These are phyloP conservation scores for Gastrolobium bilobum DNA, from an alignment of 306 rosid genomes.

Conservation along the genomic window DNA sequence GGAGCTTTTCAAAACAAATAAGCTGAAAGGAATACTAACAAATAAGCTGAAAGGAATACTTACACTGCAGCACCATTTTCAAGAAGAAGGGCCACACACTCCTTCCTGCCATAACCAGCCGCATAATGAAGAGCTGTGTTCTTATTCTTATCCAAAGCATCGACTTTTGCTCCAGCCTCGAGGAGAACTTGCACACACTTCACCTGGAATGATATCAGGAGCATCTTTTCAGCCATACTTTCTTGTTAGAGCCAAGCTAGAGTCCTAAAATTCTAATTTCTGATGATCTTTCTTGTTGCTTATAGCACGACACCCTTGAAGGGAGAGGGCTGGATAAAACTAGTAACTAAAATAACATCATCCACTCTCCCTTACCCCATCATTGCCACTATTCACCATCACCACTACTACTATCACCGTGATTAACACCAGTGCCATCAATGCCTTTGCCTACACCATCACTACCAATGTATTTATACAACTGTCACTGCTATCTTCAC, in stretches of 20 bases:
- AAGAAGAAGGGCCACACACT: constrained; percentile 79
- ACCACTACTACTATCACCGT: background rate
- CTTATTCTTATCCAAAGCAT: constrained; percentile 83
- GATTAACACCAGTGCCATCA: background rate
- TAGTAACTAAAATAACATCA: background rate
- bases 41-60: constrained; percentile 37
- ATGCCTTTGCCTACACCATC: background rate
- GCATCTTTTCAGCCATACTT: background rate
- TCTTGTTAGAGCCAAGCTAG: background rate
- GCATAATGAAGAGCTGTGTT: constrained; percentile 90
- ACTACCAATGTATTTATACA: background rate
- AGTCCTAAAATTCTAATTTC: constrained; percentile 2
- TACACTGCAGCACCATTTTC: constrained; percentile 89
- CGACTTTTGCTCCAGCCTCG: constrained; percentile 85
- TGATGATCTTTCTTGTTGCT: background rate
- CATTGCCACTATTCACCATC: background rate
- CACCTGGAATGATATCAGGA: constrained; percentile 57
- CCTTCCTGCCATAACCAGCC: constrained; percentile 88
- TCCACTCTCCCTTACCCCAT: background rate
- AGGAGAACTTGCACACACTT: constrained; percentile 82
- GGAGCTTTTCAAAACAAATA: background rate
- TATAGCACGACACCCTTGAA: background rate
- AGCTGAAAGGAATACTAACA: constrained; percentile 57
- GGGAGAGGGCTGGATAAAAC: background rate
- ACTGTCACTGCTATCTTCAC: background rate